Evolutionary conservation across 257 asterid species (phyloP).

Genomic region (Capsicum baccatum): DNA sequence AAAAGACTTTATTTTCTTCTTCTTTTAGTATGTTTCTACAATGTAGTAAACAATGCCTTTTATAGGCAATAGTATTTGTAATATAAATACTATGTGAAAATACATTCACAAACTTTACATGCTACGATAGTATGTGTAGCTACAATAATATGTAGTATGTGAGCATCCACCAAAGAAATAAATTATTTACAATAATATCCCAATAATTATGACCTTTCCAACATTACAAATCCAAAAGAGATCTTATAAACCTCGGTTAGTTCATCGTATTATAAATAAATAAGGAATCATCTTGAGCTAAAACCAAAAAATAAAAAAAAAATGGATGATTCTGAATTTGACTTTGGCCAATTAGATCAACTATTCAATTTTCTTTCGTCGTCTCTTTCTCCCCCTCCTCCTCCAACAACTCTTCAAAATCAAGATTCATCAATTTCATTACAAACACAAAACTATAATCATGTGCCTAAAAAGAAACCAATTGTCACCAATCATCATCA

Average conservation of each 20-base stretch:
- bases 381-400: background rate
- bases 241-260: background rate
- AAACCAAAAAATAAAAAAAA: background rate
- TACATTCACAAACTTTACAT: too few species aligned
- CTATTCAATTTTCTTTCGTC: background rate
- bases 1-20: too few species aligned
- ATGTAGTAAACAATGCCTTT: too few species aligned
- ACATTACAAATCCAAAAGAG: background rate
- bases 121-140: too few species aligned
- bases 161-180: too few species aligned
- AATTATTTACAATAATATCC: background rate
- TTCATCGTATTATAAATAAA: background rate
- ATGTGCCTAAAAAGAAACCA: too few species aligned
- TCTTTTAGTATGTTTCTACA: too few species aligned
- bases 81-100: too few species aligned
- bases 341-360: background rate
- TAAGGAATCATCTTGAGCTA: background rate
- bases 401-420: background rate
- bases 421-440: background rate
- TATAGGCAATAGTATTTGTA: too few species aligned
- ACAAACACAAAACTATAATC: background rate
- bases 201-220: background rate
- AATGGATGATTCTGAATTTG: conserved; percentile 21
- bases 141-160: too few species aligned
- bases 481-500: background rate